Percentiles rank a stretch among this genome's conserved stretches.
Conservation (phyloP, 2,329 filamentous ascomycete genomes). For the Periglandula ipomoeae region DNA sequence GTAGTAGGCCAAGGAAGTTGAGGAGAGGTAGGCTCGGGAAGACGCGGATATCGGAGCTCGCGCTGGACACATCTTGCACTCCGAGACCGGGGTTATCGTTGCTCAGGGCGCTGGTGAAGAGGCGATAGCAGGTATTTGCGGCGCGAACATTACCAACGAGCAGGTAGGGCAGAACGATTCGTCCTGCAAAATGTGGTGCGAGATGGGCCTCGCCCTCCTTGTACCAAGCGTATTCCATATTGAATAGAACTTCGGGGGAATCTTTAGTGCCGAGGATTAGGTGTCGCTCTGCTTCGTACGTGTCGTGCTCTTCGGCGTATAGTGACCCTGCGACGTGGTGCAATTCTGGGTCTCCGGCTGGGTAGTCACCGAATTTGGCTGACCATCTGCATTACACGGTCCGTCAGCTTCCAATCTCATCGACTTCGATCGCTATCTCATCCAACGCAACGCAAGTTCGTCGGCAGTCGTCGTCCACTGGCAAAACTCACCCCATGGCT, state of each 20-base stretch:
- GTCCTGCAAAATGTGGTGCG: constrained; percentile 75
- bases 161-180: constrained; percentile 84
- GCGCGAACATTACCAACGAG: constrained; percentile 83
- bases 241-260: constrained; percentile 69
- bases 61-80: constrained; percentile 72
- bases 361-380: constrained; percentile 72
- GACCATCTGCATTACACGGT: constrained; percentile 54
- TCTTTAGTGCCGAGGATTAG: constrained; percentile 82
- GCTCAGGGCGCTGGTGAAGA: constrained; percentile 38
- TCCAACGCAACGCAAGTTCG: no score
- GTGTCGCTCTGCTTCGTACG: constrained; percentile 89
- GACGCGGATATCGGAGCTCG: constrained; percentile 63
- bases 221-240: constrained; percentile 92
- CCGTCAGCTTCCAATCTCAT: constrained; percentile 4
- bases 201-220: constrained; percentile 78
- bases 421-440: neutral
- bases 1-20: constrained; percentile 82
- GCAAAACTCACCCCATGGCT: constrained; percentile 56
- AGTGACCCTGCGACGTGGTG: constrained; percentile 85
- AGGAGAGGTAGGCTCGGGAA: constrained; percentile 89
- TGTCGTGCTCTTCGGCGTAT: constrained; percentile 87
- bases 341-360: constrained; percentile 85
- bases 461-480: neutral
- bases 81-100: constrained; percentile 44
- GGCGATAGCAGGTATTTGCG: constrained; percentile 71